These are phyloP conservation scores for Lasiosphaeria hispida DNA, from an alignment of 495 filamentous ascomycete genomes.

Conservation along the genomic window DNA sequence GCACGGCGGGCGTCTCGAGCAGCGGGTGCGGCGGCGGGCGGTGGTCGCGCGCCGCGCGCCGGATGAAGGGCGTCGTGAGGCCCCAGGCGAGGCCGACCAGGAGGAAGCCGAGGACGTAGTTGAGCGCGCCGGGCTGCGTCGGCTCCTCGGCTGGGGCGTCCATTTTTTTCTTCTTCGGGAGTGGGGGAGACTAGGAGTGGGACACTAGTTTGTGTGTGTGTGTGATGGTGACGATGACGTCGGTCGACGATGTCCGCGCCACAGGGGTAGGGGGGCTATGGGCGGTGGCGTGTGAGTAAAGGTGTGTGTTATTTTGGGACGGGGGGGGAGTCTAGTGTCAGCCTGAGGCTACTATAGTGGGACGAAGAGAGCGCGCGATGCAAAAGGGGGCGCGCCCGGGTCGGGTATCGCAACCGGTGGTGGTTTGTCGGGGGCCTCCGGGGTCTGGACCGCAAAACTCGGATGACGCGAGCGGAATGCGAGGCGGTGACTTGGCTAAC, in stretches of 20 bases:
- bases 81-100: slow-evolving; percentile 89
- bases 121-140: slow-evolving; percentile 60
- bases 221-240: background rate
- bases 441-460: too few relatives aligned
- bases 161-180: background rate
- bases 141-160: slow-evolving; percentile 1
- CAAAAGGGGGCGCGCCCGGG: too few relatives aligned
- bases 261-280: too few relatives aligned
- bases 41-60: slow-evolving; percentile 60
- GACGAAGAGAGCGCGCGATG: too few relatives aligned
- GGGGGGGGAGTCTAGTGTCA: too few relatives aligned
- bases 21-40: slow-evolving; percentile 51
- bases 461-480: too few relatives aligned
- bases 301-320: too few relatives aligned
- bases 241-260: background rate
- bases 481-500: too few relatives aligned
- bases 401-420: too few relatives aligned
- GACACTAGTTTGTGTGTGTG: background rate
- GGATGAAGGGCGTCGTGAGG: slow-evolving; percentile 71
- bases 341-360: too few relatives aligned
- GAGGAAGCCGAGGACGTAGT: slow-evolving; percentile 83
- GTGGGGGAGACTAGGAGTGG: background rate
- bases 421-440: too few relatives aligned
- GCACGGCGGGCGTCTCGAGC: slow-evolving; percentile 39
- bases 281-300: too few relatives aligned